Base-by-base conservation (phyloP, 192 early-diverging fungal species). In the Coemansia sp. region DNA sequence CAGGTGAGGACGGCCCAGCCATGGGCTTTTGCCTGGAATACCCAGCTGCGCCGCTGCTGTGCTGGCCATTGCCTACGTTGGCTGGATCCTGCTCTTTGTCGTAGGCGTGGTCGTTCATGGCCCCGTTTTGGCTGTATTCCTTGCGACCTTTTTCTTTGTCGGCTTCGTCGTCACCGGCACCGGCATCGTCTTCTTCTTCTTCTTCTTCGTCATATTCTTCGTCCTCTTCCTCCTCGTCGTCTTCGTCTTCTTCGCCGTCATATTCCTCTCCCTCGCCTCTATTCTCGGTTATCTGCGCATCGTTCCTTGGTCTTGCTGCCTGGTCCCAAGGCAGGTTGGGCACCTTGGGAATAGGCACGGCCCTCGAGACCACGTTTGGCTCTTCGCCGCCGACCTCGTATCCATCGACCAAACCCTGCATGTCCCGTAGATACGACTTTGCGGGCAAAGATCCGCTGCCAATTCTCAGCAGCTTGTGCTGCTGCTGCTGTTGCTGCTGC, bases 341-440 rank as follows among this genome's bases (percentile, higher is more conserved):
- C 2, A 67, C 75, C 6, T 68, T 65, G 20, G 78, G 78, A n/a
- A 80, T 74, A 0, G 64, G 55, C 30, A 46, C 52, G 0, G 65
- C 57, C 13, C 27, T 63, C 24, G 68, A 51, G 18, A 25, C 49
- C 4, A 47, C 23, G 29, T 19, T 25, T 7, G 67, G 59, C 55
- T 74, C 67, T 46, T 48, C 60, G 2, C 42, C 48, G 23, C 67
- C 68, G 11, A 30, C 68, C 20, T 71, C 71, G 24, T 74, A 74
- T 39, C 60, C 72, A 36, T 62, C 62, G 1, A 80, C 68, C 34
- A 80, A 34, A 1, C 68, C 76, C 30, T 79, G 71, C 51, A 79
- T 79, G 24, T 79, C 68, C 23, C 54, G 60, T 50, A 79, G 52
- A 69, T 74, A 79, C 16, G 64, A 71, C 47, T 79, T 72, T 34